These are phyloP conservation scores for Chiua virens DNA, from an alignment of 768 basidiomycete genomes.

Conservation along the genomic window DNA sequence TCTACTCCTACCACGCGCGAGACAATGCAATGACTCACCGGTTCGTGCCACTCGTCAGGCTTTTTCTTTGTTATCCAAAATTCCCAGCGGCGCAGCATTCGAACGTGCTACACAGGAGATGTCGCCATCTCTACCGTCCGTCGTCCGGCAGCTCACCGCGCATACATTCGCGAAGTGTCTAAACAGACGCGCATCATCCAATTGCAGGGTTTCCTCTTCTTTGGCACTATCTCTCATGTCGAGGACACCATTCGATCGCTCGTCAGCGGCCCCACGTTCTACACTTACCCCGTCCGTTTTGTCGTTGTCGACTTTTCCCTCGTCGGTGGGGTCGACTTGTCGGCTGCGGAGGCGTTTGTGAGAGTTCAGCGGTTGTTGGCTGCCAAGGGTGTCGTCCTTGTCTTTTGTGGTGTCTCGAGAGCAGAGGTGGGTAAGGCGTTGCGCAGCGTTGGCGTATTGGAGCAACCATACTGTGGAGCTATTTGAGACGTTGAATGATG, in stretches of 20 bases:
- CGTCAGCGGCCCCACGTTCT: slow-evolving; percentile 71
- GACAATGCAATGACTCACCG: not conserved
- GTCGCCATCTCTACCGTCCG: slow-evolving; percentile 89
- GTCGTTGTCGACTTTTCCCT: slow-evolving; percentile 85
- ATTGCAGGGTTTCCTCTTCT: slow-evolving; percentile 91
- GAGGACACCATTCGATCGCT: slow-evolving; percentile 82
- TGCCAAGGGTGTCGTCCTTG: slow-evolving; percentile 75
- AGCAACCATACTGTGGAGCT: slow-evolving; percentile 77
- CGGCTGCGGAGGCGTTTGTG: slow-evolving; percentile 92
- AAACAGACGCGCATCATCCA: slow-evolving; percentile 87
- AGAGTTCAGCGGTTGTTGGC: slow-evolving; percentile 81
- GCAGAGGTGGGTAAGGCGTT: slow-evolving; percentile 72
- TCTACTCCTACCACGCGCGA: not conserved
- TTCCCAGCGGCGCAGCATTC: slow-evolving; percentile 81
- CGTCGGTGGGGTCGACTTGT: slow-evolving; percentile 91
- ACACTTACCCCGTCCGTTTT: slow-evolving; percentile 79
- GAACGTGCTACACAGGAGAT: slow-evolving; percentile 79
- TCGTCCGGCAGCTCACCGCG: slow-evolving; percentile 81
- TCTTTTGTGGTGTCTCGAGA: slow-evolving; percentile 81
- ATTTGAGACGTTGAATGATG: slow-evolving; percentile 82
- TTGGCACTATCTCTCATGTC: slow-evolving; percentile 88
- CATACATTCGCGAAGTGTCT: slow-evolving; percentile 90
- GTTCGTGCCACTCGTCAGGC: slow-evolving; percentile 39
- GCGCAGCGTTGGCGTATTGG: slow-evolving; percentile 74
- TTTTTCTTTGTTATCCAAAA: slow-evolving; percentile 98